phyloP scores from a whole-genome alignment of 2,329 filamentous ascomycete genomes.

The Chaetothyriales sp. region DNA sequence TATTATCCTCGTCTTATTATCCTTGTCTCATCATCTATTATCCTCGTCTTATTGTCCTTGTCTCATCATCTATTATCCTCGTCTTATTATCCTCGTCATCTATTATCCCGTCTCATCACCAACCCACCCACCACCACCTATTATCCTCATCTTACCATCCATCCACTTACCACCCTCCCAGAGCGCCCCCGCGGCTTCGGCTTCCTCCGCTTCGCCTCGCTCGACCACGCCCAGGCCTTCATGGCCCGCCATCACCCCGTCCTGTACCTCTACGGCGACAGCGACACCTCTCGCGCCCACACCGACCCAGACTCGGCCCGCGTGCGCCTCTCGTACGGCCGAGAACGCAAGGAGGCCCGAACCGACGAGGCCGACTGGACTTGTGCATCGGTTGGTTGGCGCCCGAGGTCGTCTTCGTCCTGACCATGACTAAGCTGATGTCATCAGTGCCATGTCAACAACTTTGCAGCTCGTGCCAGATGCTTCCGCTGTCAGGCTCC shows the following conservation, averaged over 20 bases:
- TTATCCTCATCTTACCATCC: no score
- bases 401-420: neutral
- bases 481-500: conserved; percentile 48
- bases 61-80: no score
- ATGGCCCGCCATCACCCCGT: conserved; percentile 39
- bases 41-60: neutral
- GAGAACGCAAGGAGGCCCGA: conserved; percentile 38
- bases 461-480: conserved; percentile 41
- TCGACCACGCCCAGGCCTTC: conserved; percentile 39
- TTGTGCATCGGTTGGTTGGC: conserved; percentile 25
- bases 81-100: conserved; percentile 2
- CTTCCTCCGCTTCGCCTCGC: conserved; percentile 40
- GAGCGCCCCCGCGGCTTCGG: conserved; percentile 43
- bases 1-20: no score
- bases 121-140: no score
- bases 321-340: conserved; percentile 40
- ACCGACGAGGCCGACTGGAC: conserved; percentile 43
- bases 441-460: conserved; percentile 40
- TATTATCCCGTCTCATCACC: no score
- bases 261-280: conserved; percentile 35
- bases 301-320: conserved; percentile 30
- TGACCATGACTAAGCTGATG: neutral
- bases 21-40: no score
- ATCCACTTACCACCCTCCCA: conserved; percentile 22
- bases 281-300: conserved; percentile 20